Percentiles rank a stretch among this genome's conserved stretches.
Conservation (phyloP, 2,329 filamentous ascomycete genomes). For the Elsinoe arachidis region DNA sequence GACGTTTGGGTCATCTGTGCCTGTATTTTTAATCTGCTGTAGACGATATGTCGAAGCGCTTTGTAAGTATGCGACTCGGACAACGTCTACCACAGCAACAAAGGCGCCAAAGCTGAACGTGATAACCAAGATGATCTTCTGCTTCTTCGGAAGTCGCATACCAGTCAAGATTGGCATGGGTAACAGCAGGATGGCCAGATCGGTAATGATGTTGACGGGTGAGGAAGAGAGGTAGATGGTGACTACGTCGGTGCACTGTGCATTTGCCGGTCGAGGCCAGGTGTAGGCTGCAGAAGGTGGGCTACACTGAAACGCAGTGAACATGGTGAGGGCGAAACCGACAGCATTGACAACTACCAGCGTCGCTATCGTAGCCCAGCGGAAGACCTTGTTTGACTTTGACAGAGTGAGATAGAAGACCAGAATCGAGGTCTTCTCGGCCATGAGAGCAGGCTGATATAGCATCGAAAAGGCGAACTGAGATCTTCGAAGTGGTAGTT, state of each 20-base stretch:
- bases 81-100: slow-evolving; percentile 76
- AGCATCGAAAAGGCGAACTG: slow-evolving; percentile 54
- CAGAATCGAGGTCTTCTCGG: slow-evolving; percentile 85
- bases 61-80: slow-evolving; percentile 84
- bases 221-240: slow-evolving; percentile 64
- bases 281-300: slow-evolving; percentile 64
- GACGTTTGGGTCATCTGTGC: slow-evolving; percentile 29
- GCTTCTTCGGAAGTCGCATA: slow-evolving; percentile 74
- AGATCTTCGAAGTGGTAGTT: slow-evolving; percentile 45
- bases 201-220: slow-evolving; percentile 85
- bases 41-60: slow-evolving; percentile 49
- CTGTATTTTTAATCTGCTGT: slow-evolving; percentile 29
- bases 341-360: slow-evolving; percentile 69
- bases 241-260: slow-evolving; percentile 52
- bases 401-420: slow-evolving; percentile 82
- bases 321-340: slow-evolving; percentile 68
- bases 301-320: slow-evolving; percentile 80
- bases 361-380: slow-evolving; percentile 72
- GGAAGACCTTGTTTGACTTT: slow-evolving; percentile 67
- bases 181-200: slow-evolving; percentile 76
- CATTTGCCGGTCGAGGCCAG: slow-evolving; percentile 33
- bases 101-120: slow-evolving; percentile 85
- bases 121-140: slow-evolving; percentile 78
- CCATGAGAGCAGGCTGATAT: slow-evolving; percentile 79
- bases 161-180: slow-evolving; percentile 81